A percentile compares a stretch with the other conserved stretches of the same genome.
phyloP scores from a whole-genome alignment of 1,139 yeast genomes.

The Nakaseomyces delphensis region DNA sequence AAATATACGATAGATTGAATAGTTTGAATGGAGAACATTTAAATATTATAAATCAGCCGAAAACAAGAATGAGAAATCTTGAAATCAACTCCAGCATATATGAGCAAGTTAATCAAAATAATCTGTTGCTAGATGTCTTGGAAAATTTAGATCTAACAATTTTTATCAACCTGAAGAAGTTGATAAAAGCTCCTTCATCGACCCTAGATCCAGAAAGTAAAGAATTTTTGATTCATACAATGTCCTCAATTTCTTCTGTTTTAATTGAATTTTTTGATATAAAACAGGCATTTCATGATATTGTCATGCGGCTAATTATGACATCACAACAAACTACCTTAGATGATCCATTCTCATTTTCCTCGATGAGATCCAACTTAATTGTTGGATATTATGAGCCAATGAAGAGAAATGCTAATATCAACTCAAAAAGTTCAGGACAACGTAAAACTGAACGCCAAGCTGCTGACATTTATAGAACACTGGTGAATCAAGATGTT shows the following conservation, averaged over 20 bases:
- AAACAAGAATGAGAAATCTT: constrained; percentile 17
- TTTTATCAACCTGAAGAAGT: constrained; percentile 19
- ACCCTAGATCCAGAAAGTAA: constrained; percentile 24
- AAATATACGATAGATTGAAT: constrained; percentile 16
- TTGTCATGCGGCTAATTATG: constrained; percentile 51
- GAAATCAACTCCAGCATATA: constrained; percentile 27
- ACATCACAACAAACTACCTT: constrained; percentile 63
- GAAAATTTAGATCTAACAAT: constrained; percentile 25
- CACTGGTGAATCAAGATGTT: constrained; percentile 40
- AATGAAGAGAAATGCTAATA: constrained; percentile 16
- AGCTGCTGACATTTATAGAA: constrained; percentile 40
- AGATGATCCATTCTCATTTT: constrained; percentile 65
- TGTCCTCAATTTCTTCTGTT: constrained; percentile 31
- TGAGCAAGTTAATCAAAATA: constrained; percentile 21
- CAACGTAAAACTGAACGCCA: constrained; percentile 37
- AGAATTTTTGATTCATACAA: constrained; percentile 28
- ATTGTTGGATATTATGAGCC: constrained; percentile 34
- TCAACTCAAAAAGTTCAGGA: constrained; percentile 8
- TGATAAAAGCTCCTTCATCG: constrained; percentile 13
- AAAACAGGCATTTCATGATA: constrained; percentile 66
- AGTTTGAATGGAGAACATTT: constrained; percentile 9
- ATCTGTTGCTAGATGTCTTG: constrained; percentile 19
- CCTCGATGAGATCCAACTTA: constrained; percentile 48
- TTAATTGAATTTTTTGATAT: constrained; percentile 65
- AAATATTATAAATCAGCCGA: constrained; percentile 10